Conservation (phyloP, 2,329 filamentous ascomycete genomes). For the Calonectria fujianensis region DNA sequence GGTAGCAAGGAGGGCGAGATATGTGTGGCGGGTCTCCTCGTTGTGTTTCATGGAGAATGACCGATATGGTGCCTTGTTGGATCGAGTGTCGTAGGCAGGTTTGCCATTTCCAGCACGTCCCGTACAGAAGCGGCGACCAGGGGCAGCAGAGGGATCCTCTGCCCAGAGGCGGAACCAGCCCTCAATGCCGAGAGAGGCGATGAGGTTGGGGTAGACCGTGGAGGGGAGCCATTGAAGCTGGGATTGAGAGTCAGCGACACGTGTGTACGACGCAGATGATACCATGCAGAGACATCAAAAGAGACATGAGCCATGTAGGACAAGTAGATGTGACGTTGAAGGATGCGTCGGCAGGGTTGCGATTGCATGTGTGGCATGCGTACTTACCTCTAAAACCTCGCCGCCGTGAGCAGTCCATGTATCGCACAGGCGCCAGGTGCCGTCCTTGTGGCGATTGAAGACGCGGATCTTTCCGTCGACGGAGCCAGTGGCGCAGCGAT, state of each 20-base stretch:
- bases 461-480: slow-evolving; percentile 95
- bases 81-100: slow-evolving; percentile 74
- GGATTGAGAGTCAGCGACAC: slow-evolving; percentile 45
- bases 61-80: slow-evolving; percentile 78
- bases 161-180: slow-evolving; percentile 94
- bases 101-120: slow-evolving; percentile 69
- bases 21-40: slow-evolving; percentile 86
- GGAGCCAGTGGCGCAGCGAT: slow-evolving; percentile 91
- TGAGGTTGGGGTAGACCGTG: slow-evolving; percentile 88
- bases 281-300: slow-evolving; percentile 26
- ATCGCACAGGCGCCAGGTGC: slow-evolving; percentile 87
- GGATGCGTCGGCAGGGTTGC: slow-evolving; percentile 45
- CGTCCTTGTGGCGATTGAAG: slow-evolving; percentile 88
- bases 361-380: slow-evolving; percentile 47
- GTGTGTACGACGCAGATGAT: slow-evolving; percentile 44
- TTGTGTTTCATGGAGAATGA: slow-evolving; percentile 91
- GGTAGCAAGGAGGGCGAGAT: slow-evolving; percentile 88
- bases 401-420: slow-evolving; percentile 93
- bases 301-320: slow-evolving; percentile 21
- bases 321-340: not conserved
- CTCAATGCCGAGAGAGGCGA: slow-evolving; percentile 92
- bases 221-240: slow-evolving; percentile 96
- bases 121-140: slow-evolving; percentile 87
- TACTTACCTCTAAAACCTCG: slow-evolving; percentile 88
- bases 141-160: slow-evolving; percentile 88